Evolutionary conservation across 768 basidiomycete genomes (phyloP).

Genomic region (Tulasnella sp.): DNA sequence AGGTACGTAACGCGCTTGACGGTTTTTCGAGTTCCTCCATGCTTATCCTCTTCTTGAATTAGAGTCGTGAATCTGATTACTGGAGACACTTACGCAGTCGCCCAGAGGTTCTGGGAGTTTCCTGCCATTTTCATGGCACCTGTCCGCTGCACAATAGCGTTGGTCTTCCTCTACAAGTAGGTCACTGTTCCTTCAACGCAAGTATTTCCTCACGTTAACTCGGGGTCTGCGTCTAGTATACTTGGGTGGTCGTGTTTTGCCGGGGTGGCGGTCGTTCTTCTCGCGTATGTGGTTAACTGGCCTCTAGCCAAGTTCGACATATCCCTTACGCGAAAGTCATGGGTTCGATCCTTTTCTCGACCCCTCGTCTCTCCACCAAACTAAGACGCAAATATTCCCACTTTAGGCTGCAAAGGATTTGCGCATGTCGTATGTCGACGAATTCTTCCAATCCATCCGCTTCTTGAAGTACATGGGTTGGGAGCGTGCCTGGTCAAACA

Average conservation of each 20-base stretch:
- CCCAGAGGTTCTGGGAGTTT: constrained; percentile 71
- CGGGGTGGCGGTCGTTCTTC: constrained; percentile 60
- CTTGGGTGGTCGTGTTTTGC: constrained; percentile 76
- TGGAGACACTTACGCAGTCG: constrained; percentile 66
- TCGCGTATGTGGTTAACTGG: constrained; percentile 48
- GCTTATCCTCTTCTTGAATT: constrained; percentile 37
- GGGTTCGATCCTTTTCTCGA: constrained; percentile 42
- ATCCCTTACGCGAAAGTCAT: constrained; percentile 32
- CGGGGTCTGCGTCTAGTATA: constrained; percentile 44
- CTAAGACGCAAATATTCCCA: not conserved
- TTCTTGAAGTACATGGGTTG: constrained; percentile 75
- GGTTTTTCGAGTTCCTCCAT: not conserved
- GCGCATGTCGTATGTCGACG: constrained; percentile 69
- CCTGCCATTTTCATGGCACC: constrained; percentile 61
- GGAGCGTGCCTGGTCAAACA: constrained; percentile 62
- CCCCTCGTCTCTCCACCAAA: not conserved
- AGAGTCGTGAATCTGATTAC: constrained; percentile 75
- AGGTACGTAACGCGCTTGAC: not conserved
- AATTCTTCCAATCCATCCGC: constrained; percentile 68
- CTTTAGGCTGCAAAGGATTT: constrained; percentile 51
- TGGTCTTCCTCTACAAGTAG: constrained; percentile 69
- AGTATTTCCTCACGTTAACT: constrained; percentile 42
- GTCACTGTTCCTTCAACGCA: constrained; percentile 33
- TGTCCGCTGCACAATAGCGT: constrained; percentile 60
- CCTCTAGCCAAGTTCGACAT: constrained; percentile 66